phyloP scores from a whole-genome alignment of 768 basidiomycete species.

The Amanita polypyramis region DNA sequence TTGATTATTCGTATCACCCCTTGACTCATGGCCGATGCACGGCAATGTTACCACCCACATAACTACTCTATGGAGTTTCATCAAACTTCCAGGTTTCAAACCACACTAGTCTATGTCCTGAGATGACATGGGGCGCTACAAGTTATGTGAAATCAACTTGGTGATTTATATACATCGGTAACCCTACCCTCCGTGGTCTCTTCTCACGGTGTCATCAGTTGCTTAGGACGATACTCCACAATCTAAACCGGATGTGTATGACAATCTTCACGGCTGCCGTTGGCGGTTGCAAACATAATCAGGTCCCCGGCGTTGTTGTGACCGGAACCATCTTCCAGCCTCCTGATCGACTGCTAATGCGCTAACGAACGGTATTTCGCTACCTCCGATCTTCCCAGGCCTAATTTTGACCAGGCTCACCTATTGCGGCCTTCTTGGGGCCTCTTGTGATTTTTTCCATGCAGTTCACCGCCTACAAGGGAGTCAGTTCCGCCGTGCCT shows the following conservation, averaged over 20 bases:
- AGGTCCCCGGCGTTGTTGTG: no score
- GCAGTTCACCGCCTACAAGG: conserved; percentile 5
- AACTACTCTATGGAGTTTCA: no score
- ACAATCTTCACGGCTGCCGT: no score
- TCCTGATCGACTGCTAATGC: conserved; percentile 2
- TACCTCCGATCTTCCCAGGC: not conserved
- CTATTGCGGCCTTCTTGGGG: conserved; percentile 10
- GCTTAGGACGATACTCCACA: not conserved
- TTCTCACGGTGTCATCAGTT: not conserved
- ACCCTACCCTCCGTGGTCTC: not conserved
- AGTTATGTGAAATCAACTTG: not conserved
- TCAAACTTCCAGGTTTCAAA: no score
- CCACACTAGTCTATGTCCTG: no score
- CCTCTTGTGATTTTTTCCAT: not conserved
- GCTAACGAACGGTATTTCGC: not conserved
- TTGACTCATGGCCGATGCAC: no score
- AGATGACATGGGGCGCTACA: no score
- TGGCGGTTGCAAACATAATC: no score
- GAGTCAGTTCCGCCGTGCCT: not conserved
- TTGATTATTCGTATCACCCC: no score
- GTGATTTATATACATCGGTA: not conserved
- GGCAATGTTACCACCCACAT: no score
- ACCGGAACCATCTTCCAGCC: no score
- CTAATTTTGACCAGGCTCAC: not conserved
- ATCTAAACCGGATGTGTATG: no score